Evolutionary conservation across 2,329 filamentous ascomycete species (phyloP).

Genomic region (Cladophialophora bantiana): DNA sequence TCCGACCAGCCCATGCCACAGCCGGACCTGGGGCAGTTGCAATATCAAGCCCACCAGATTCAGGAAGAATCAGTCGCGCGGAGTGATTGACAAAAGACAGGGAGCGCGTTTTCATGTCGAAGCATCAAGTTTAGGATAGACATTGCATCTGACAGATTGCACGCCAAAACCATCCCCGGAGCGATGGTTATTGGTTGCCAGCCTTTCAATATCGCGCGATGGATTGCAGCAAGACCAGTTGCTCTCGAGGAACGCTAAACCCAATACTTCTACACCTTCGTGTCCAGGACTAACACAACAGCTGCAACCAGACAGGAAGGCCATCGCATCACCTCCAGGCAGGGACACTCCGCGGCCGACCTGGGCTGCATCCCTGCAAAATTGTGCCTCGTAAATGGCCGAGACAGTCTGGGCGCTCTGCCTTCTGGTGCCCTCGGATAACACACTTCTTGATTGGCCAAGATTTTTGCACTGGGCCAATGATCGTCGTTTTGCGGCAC

Average conservation of each 20-base stretch:
- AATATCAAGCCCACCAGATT: not conserved
- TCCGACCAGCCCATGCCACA: not conserved
- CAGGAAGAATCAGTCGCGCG: not conserved
- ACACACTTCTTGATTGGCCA: not conserved
- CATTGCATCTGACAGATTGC: not conserved
- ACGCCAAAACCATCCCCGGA: not conserved
- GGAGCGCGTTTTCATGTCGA: not conserved
- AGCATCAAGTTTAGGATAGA: not conserved
- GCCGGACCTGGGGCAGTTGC: not conserved
- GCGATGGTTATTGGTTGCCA: not conserved
- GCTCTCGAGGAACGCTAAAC: not conserved
- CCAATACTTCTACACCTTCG: not conserved
- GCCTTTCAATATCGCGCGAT: not conserved
- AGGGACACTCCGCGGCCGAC: not conserved
- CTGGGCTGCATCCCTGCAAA: not conserved
- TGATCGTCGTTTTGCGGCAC: not conserved
- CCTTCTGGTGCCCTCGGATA: not conserved
- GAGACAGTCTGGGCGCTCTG: not conserved
- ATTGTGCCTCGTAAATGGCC: not conserved
- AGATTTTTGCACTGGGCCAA: not conserved
- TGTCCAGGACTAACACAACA: not conserved
- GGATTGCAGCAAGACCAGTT: not conserved
- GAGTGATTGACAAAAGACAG: not conserved
- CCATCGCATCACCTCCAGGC: not conserved
- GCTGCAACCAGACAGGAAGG: not conserved